A percentile compares a stretch with the other conserved stretches of the same genome.
Conservation (phyloP, 768 basidiomycete species). For the Boletus vinaceobasis region DNA sequence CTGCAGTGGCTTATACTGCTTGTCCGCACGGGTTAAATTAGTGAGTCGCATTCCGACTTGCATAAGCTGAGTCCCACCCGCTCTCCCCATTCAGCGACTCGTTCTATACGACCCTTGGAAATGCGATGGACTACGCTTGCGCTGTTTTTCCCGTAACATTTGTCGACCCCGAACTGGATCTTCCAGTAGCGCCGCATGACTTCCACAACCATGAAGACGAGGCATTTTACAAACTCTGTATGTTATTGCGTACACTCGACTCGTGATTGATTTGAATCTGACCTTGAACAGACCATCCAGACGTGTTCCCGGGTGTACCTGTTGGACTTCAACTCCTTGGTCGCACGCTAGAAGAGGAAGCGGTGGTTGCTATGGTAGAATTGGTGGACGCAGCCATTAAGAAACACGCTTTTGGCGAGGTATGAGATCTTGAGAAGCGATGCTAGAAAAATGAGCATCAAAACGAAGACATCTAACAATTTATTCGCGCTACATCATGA, state of each 20-base stretch:
- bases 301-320: constrained; percentile 43
- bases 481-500: too few species aligned
- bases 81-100: constrained; percentile 27
- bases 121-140: constrained; percentile 45
- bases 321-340: constrained; percentile 49
- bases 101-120: constrained; percentile 46
- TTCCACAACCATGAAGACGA: constrained; percentile 45
- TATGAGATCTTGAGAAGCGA: not conserved
- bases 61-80: constrained; percentile 16
- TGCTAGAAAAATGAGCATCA: not conserved
- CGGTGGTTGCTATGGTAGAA: constrained; percentile 47
- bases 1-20: constrained; percentile 41
- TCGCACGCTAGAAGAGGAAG: constrained; percentile 49
- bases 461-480: too few species aligned
- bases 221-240: constrained; percentile 44
- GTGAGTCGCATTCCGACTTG: constrained; percentile 24
- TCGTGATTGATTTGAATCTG: not conserved
- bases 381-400: constrained; percentile 39
- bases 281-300: constrained; percentile 38
- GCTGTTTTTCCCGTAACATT: constrained; percentile 46
- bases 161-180: constrained; percentile 43
- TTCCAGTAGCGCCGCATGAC: constrained; percentile 30
- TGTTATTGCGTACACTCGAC: constrained; percentile 11
- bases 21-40: constrained; percentile 43
- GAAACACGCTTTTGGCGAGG: constrained; percentile 2